These are phyloP conservation scores for Boehmeria nivea DNA, from an alignment of 306 rosid species.

Conservation along the genomic window DNA sequence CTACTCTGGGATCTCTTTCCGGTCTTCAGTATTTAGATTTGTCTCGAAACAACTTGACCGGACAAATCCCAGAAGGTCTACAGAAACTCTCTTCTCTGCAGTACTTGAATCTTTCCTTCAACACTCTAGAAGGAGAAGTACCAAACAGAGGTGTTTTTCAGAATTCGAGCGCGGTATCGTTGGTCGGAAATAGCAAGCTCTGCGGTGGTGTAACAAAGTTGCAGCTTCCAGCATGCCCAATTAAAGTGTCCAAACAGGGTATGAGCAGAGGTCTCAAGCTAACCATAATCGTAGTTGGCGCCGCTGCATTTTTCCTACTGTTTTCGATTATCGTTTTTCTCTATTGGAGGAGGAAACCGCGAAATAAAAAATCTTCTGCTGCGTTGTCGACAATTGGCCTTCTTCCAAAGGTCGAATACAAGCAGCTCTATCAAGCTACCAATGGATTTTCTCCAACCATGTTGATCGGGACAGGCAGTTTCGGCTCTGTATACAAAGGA, in stretches of 20 bases:
- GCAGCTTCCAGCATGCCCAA: background rate
- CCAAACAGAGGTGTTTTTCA: constrained; percentile 17
- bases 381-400: too few species aligned
- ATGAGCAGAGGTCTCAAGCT: too few species aligned
- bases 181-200: constrained; percentile 1
- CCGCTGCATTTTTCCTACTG: too few species aligned
- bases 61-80: constrained; percentile 9
- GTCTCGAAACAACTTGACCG: constrained; percentile 25
- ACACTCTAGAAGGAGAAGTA: constrained; percentile 26
- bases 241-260: too few species aligned
- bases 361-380: too few species aligned
- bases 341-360: too few species aligned
- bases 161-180: constrained; percentile 4
- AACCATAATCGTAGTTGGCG: too few species aligned
- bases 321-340: too few species aligned
- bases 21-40: constrained; percentile 16
- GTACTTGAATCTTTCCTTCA: constrained; percentile 20
- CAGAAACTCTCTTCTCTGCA: background rate
- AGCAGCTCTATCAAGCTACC: constrained; percentile 26
- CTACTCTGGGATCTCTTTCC: constrained; percentile 9
- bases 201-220: constrained; percentile 20
- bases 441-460: constrained; percentile 21
- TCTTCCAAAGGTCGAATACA: too few species aligned
- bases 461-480: constrained; percentile 28
- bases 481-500: constrained; percentile 29